Evolutionary conservation across 768 basidiomycete species (phyloP), one percentile per base, ranked within the genome.

Genomic region (Lentinula lateritia): DNA sequence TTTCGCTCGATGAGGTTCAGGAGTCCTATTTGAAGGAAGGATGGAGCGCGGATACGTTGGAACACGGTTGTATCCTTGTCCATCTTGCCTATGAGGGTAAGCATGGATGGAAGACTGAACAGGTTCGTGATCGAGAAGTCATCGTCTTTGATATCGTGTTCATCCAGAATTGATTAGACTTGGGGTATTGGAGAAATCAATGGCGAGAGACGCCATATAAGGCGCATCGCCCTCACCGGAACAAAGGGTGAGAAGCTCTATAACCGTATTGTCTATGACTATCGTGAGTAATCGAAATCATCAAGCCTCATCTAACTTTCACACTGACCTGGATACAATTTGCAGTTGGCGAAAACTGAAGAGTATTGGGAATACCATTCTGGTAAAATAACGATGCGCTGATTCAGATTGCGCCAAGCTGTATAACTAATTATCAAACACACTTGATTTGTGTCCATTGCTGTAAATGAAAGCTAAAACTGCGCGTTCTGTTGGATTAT

Each of bases 1-100:
- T 80, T 23, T 74, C 78, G 62, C 72, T 76, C 5, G 78, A 78
- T 1, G 80, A 83, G 32, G 66, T 85, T 12, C 71, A 78, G 10
- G 76, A 79, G 52, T 74, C 75, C 46, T 78, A 72, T 65, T 64
- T 82, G 64, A 76, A 76, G 68, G 70, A 73, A 34, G 72, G 67
- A 20, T 79, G 78, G 80, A 76, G 73, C 18, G 66, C 67, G 10
- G 77, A 79, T 63, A 79, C 77, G 5, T 6, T 75, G 59, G 71
- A 79, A 64, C 69, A 80, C 50, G 79, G 80, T 6, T 67, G 81
- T 18, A 70, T 83, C 42, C 56, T 54, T 9, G 53, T 54, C 18
- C 53, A 54, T 39, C 38, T 54, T 52, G 75, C 65, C 72, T 71
- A 0, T 75, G 76, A 16, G 75, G 76, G 61, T 73, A 74, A 69